Evolutionary conservation across 305 asterid genomes (phyloP).

Genomic region (Fraxinus baroniana): DNA sequence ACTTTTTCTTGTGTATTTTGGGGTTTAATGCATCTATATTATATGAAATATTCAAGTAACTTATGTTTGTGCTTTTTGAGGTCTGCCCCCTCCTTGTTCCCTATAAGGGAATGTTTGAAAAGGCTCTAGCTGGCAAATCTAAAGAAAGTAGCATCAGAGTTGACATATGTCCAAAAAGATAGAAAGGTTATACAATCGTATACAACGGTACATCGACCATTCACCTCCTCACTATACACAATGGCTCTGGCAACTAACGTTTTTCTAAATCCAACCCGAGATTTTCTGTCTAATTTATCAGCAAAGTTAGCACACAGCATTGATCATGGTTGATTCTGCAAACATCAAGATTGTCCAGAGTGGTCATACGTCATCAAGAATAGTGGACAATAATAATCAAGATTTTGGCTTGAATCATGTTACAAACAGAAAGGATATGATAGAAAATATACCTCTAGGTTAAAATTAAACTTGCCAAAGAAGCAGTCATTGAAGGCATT

Average conservation of each 20-base stretch:
- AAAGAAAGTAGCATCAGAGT: background rate
- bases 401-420: background rate
- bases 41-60: background rate
- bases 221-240: constrained; percentile 1
- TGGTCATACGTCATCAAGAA: constrained; percentile 54
- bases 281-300: background rate
- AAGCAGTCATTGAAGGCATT: background rate
- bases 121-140: too few relatives aligned
- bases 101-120: background rate
- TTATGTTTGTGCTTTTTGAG: background rate
- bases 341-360: constrained; percentile 7
- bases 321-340: constrained; percentile 19
- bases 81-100: background rate
- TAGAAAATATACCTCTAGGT: background rate
- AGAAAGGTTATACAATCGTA: background rate
- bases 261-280: background rate
- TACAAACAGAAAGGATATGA: background rate
- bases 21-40: background rate
- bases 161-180: background rate
- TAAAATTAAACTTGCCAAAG: background rate
- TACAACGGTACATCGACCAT: background rate
- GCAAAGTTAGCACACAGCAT: constrained; percentile 3
- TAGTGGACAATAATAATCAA: constrained; percentile 54
- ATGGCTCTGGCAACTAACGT: background rate
- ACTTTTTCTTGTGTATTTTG: background rate